Conservation (phyloP, 1,139 yeast genomes). For the Geotrichum cucujoidarum region DNA sequence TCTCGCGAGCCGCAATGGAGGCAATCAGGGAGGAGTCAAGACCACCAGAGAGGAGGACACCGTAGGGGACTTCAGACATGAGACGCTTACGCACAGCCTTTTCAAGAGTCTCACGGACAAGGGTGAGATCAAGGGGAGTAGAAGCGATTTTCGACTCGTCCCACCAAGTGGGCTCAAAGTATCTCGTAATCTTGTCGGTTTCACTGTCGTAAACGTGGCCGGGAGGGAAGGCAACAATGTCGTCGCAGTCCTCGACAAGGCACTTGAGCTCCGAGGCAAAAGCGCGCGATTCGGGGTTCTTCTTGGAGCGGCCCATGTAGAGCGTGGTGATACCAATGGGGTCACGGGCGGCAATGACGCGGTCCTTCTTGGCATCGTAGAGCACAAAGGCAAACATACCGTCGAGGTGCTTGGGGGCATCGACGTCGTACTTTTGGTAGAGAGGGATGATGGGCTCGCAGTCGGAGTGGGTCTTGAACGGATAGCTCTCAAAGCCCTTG, state of each 20-base stretch:
- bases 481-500: slow-evolving; percentile 63
- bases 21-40: slow-evolving; percentile 95
- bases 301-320: slow-evolving; percentile 83
- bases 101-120: slow-evolving; percentile 77
- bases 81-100: slow-evolving; percentile 96
- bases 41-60: slow-evolving; percentile 95
- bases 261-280: slow-evolving; percentile 95
- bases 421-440: slow-evolving; percentile 76
- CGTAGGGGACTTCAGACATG: slow-evolving; percentile 98
- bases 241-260: slow-evolving; percentile 89
- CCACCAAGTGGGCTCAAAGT: slow-evolving; percentile 93
- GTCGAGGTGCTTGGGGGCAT: slow-evolving; percentile 87
- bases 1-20: slow-evolving; percentile 93
- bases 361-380: slow-evolving; percentile 76
- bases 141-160: slow-evolving; percentile 71
- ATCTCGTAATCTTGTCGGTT: slow-evolving; percentile 79
- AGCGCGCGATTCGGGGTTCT: slow-evolving; percentile 67
- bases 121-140: slow-evolving; percentile 63
- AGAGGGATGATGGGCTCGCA: slow-evolving; percentile 97
- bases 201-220: slow-evolving; percentile 94
- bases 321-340: slow-evolving; percentile 96
- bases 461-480: slow-evolving; percentile 82
- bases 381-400: slow-evolving; percentile 98
- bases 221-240: slow-evolving; percentile 91
- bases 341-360: slow-evolving; percentile 95